Evolutionary conservation across 2,329 filamentous ascomycete species (phyloP), one percentile per base, ranked within the genome.

Genomic region (Pestalotiopsis sp.): DNA sequence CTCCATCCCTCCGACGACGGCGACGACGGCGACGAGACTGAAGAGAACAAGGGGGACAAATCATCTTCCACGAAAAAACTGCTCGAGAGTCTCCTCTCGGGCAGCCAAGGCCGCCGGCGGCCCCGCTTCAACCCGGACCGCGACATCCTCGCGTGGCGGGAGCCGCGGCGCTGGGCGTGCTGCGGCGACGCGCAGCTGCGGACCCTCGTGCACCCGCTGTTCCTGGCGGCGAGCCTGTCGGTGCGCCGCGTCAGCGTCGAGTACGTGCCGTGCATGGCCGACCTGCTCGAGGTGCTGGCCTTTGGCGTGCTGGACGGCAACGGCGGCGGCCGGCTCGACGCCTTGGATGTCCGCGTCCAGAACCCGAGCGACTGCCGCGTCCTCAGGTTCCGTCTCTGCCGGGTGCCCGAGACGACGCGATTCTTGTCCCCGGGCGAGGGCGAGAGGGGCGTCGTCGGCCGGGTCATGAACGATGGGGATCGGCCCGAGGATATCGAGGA

Each of bases 221-320:
- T 74, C 58, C 64, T 74, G 20, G 72, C 69, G 3, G 69, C 73
- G 5, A 71, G 69, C 17, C 65, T 74, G 25, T 72, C 72, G 5
- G 72, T 71, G 11, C 68, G 69, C 55, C 68, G 70, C 58, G 68
- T 73, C 36, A 69, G 67, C 62, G 23, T 74, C 52, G 52, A 60
- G 31, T 70, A 69, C 67, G 64, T 71, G 3, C n/a, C 49, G 1
- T 67, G 65, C 12, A 67, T 73, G 68, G 58, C 61, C 45, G 41
- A 39, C 12, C 68, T 71, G 25, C 68, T 74, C 2, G 68, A 70
- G 17, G 67, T 65, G 13, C 52, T 74, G n/a, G 69, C 70, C 13
- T 13, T 69, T 1, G 69, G 69, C 7, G 68, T 73, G 17, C 64
- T 73, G 1, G 71, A 72, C 23, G 41, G 23, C 41, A 14, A 36